Conservation (phyloP, 257 asterid genomes). For the Nemophila menziesii region DNA sequence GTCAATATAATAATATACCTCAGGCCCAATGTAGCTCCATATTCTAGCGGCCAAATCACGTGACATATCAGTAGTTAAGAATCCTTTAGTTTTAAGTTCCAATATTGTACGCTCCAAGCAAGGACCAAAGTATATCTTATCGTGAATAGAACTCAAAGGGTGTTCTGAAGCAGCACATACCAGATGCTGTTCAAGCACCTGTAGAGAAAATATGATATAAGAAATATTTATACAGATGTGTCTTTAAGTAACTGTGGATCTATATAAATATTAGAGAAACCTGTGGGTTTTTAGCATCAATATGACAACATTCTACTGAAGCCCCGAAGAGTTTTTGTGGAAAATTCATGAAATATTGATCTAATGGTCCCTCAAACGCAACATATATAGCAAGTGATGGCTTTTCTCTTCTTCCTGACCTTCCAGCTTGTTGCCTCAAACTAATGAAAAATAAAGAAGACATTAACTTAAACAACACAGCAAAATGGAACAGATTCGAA, state of each 20-base stretch:
- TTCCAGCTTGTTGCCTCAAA: slow-evolving; percentile 98
- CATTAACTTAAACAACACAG: slow-evolving; percentile 10
- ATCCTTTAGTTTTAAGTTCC: slow-evolving; percentile 55
- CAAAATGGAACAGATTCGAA: slow-evolving; percentile 4
- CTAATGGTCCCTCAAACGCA: slow-evolving; percentile 94
- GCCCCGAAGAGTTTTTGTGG: slow-evolving; percentile 81
- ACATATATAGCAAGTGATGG: slow-evolving; percentile 83
- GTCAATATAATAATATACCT: slow-evolving; percentile 30
- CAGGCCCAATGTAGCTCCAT: slow-evolving; percentile 82
- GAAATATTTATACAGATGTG: neutral
- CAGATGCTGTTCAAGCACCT: slow-evolving; percentile 91
- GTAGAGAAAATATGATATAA: slow-evolving; percentile 6
- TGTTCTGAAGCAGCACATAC: slow-evolving; percentile 83
- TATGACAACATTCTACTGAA: slow-evolving; percentile 81
- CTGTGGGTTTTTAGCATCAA: slow-evolving; percentile 84
- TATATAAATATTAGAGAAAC: slow-evolving; percentile 18
- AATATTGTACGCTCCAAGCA: slow-evolving; percentile 45
- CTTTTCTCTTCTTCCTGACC: slow-evolving; percentile 90
- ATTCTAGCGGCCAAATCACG: slow-evolving; percentile 49
- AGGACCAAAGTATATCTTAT: slow-evolving; percentile 66
- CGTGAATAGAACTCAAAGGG: slow-evolving; percentile 62
- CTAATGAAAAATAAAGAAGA: slow-evolving; percentile 23
- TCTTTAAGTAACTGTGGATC: neutral
- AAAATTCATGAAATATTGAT: slow-evolving; percentile 88
- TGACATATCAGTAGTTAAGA: slow-evolving; percentile 44